Conservation (phyloP, 129 eudicot genomes). For the Rutidosis leptorrhynchoides region DNA sequence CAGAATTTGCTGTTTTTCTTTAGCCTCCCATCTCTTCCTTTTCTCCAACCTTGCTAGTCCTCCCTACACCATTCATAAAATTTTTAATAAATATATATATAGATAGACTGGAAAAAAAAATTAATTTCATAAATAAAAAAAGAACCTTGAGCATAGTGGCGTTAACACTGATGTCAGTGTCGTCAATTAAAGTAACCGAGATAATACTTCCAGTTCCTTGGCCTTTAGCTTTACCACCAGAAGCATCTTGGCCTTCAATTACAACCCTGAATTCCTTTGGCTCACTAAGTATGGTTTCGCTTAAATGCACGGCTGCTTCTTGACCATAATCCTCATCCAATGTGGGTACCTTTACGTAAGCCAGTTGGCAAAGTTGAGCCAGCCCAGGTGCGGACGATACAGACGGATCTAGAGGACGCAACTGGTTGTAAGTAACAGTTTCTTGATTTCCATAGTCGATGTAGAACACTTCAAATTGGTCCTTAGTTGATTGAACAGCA, state of each 20-base stretch:
- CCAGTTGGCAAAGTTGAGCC: slow-evolving; percentile 91
- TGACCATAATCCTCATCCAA: slow-evolving; percentile 87
- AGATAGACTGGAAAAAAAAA: too few species aligned
- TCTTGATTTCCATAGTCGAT: slow-evolving; percentile 95
- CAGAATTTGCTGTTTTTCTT: slow-evolving; percentile 49
- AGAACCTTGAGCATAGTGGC: slow-evolving; percentile 75
- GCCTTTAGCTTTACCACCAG: slow-evolving; percentile 92
- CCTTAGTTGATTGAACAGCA: slow-evolving; percentile 59
- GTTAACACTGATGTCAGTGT: slow-evolving; percentile 59
- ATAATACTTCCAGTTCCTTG: slow-evolving; percentile 87
- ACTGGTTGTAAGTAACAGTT: slow-evolving; percentile 54
- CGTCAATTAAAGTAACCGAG: slow-evolving; percentile 65
- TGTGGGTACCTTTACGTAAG: slow-evolving; percentile 73
- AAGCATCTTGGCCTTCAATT: slow-evolving; percentile 76
- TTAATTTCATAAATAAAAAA: neutral
- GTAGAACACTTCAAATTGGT: slow-evolving; percentile 85
- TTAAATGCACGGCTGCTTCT: slow-evolving; percentile 75
- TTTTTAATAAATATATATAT: too few species aligned
- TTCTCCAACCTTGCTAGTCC: slow-evolving; percentile 91
- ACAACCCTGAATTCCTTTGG: slow-evolving; percentile 74
- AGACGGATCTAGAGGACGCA: slow-evolving; percentile 76
- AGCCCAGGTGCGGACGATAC: slow-evolving; percentile 71
- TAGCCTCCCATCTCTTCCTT: slow-evolving; percentile 75
- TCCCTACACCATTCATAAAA: slow-evolving; percentile 42
- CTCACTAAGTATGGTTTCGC: slow-evolving; percentile 54